Evolutionary conservation across 2,329 filamentous ascomycete genomes (phyloP).

Genomic region (Aureobasidium sp.): DNA sequence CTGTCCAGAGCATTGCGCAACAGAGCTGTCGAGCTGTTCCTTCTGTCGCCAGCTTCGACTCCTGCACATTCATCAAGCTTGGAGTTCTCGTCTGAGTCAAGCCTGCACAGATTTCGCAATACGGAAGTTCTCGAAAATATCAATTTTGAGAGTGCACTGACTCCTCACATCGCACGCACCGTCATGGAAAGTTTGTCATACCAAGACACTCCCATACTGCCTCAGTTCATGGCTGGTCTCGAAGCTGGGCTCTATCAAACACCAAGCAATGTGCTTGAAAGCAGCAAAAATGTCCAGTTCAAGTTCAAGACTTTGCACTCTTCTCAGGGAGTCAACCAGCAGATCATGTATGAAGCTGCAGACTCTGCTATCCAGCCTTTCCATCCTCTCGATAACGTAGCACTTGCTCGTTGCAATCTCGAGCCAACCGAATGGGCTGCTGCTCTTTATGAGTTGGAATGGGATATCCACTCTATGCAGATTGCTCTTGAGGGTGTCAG

Average conservation of each 20-base stretch:
- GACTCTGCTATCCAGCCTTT: slow-evolving; percentile 31
- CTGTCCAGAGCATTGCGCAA: slow-evolving; percentile 95
- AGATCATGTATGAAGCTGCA: slow-evolving; percentile 20
- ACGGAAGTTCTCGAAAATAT: slow-evolving; percentile 18
- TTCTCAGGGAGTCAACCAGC: not conserved
- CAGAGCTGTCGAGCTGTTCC: slow-evolving; percentile 79
- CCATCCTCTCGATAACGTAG: slow-evolving; percentile 40
- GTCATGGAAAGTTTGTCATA: slow-evolving; percentile 22
- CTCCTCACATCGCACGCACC: not conserved
- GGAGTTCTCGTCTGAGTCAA: slow-evolving; percentile 30
- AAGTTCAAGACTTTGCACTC: not conserved
- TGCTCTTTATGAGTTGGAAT: slow-evolving; percentile 14
- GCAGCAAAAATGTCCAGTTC: not conserved
- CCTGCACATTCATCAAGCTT: not conserved
- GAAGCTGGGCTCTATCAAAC: not conserved
- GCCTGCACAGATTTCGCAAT: slow-evolving; percentile 32
- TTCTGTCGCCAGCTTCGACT: slow-evolving; percentile 32
- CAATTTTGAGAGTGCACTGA: slow-evolving; percentile 21
- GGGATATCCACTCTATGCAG: slow-evolving; percentile 16
- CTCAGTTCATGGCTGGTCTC: not conserved
- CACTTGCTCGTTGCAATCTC: slow-evolving; percentile 27
- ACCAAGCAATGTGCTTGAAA: not conserved
- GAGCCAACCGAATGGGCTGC: not conserved
- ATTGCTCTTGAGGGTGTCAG: slow-evolving; percentile 3
- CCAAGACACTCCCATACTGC: slow-evolving; percentile 19